Evolutionary conservation across 768 basidiomycete species (phyloP), one percentile per base, ranked within the genome.

Genomic region (Auriscalpium orientale): DNA sequence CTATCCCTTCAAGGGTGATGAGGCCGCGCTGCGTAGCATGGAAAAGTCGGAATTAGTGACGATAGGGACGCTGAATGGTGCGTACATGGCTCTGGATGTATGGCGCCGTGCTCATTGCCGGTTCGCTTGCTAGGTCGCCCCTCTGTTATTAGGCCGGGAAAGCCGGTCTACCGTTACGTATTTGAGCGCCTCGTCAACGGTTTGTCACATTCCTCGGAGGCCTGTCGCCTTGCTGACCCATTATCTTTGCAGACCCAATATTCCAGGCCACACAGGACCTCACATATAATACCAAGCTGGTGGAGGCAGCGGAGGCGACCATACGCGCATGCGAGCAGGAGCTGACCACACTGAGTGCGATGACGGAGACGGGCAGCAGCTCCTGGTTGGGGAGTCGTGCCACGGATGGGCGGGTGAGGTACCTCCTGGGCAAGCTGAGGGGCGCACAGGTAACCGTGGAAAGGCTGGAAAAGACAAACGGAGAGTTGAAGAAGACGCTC

Each of bases 1-100:
- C 51, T 87, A 86, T 66, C 91, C 90, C 0, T 97, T 95, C 81
- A 94, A 92, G 66, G 91, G 88, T n/a, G 85, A 94, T 60, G 94
- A 95, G 65, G 72, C 75, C 16, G 76, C 90, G 2, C 66, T 98
- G 54, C 79, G 91, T 58, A 81, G 78, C 33, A 85, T 98, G 83
- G 95, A 98, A 66, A 87, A 91, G 58, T 84, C 86, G 6, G 95
- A 91, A 71, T 69, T 98, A 51, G 91, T 99, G 58, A 75, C 84
- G 1, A 86, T 99, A 47, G 79, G 78, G 8, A 91, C 88, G 7
- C 68, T 77, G 18, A 83, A 95, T 58, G 90, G 91, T 86, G 35
- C 35, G 72, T 60, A 10, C 7, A 8, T 8, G 8, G 20, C 13
- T 46, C 4, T 38, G 9, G 35, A 0, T 18, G 13, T 12, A 12